Conservation (phyloP, 495 filamentous ascomycete genomes). For the Aspergillus campestris region DNA sequence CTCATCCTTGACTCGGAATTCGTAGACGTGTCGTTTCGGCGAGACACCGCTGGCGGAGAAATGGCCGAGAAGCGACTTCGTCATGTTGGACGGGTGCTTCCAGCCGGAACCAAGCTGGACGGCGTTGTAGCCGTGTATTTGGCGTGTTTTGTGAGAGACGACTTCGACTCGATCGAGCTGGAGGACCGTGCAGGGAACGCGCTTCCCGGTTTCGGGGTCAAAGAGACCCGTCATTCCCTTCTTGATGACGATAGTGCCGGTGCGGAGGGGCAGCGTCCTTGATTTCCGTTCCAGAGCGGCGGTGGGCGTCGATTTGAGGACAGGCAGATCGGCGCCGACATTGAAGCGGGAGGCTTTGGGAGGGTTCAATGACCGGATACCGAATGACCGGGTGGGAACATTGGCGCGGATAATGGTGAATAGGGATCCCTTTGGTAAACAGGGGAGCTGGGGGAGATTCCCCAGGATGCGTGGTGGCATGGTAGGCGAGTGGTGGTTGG, state of each 20-base stretch:
- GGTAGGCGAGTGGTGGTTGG: conserved; percentile 8
- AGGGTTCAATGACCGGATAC: conserved; percentile 43
- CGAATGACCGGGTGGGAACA: conserved; percentile 26
- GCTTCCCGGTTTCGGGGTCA: conserved; percentile 62
- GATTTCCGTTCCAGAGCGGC: conserved; percentile 76
- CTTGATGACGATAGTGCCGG: conserved; percentile 78
- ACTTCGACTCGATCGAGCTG: conserved; percentile 91
- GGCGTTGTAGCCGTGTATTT: conserved; percentile 80
- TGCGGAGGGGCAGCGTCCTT: conserved; percentile 65
- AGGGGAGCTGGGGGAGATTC: conserved; percentile 26
- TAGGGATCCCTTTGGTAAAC: conserved; percentile 12
- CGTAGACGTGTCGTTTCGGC: conserved; percentile 71
- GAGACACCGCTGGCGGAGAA: conserved; percentile 68
- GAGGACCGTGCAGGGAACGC: conserved; percentile 82
- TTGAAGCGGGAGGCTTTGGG: conserved; percentile 42
- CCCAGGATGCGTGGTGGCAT: conserved; percentile 32
- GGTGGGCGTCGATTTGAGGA: conserved; percentile 61
- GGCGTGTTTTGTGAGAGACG: conserved; percentile 69
- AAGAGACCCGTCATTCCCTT: conserved; percentile 92
- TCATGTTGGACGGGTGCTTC: conserved; percentile 66
- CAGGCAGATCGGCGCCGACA: conserved; percentile 33
- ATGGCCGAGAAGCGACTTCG: conserved; percentile 73
- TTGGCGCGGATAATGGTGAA: conserved; percentile 8
- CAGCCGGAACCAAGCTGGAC: conserved; percentile 82
- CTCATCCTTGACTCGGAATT: conserved; percentile 73